phyloP scores from a whole-genome alignment of 805 yeast genomes.

The Candida anglica region DNA sequence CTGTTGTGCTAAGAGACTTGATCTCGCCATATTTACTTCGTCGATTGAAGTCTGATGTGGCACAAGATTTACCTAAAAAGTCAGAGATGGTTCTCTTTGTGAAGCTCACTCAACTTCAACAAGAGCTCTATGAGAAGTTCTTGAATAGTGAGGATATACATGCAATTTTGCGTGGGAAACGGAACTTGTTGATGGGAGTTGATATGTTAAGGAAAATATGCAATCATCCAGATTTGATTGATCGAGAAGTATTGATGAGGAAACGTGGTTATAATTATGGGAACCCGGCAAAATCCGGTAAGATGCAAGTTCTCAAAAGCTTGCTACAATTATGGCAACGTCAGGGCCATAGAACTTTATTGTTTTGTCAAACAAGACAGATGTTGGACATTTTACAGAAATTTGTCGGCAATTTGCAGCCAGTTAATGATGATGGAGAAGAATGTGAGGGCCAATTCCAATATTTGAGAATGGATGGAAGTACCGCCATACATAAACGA shows the following conservation, averaged over 20 bases:
- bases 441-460: conserved; percentile 12
- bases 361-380: conserved; percentile 92
- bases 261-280: conserved; percentile 45
- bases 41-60: conserved; percentile 89
- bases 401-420: conserved; percentile 47
- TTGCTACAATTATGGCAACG: conserved; percentile 70
- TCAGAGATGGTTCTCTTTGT: conserved; percentile 93
- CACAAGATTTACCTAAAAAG: conserved; percentile 89
- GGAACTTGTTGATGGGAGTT: conserved; percentile 85
- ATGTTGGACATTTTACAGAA: conserved; percentile 85
- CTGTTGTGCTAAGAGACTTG: conserved; percentile 81
- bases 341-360: conserved; percentile 72
- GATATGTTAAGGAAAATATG: conserved; percentile 89
- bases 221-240: conserved; percentile 88
- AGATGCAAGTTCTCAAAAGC: conserved; percentile 82
- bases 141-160: conserved; percentile 70
- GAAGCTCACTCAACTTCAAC: conserved; percentile 72
- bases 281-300: conserved; percentile 68
- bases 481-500: conserved; percentile 73
- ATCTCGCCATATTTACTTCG: conserved; percentile 87
- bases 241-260: conserved; percentile 34
- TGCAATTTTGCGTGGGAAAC: conserved; percentile 67
- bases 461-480: conserved; percentile 90
- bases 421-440: too few species aligned
- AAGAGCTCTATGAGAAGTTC: conserved; percentile 68